Conservation (phyloP, 768 basidiomycete species). For the Phaffia australis region DNA sequence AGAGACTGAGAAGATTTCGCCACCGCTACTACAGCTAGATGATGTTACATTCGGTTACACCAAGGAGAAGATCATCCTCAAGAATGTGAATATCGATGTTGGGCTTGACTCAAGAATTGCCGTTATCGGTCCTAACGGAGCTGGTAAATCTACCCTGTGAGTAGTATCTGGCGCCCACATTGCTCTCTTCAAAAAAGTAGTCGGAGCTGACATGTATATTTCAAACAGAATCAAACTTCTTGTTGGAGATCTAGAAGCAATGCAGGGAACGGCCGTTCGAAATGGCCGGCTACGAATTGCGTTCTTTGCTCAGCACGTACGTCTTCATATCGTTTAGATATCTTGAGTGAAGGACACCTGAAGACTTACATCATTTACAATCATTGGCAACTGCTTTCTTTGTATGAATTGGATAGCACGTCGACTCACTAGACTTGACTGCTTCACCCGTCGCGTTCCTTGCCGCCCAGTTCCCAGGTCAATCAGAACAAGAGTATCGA, state of each 20-base stretch:
- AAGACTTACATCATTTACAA: background rate
- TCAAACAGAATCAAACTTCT: slow-evolving; percentile 70
- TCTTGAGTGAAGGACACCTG: background rate
- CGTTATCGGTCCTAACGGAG: slow-evolving; percentile 55
- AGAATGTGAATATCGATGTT: slow-evolving; percentile 75
- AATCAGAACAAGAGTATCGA: slow-evolving; percentile 91
- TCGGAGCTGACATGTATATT: background rate
- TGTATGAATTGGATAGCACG: slow-evolving; percentile 51
- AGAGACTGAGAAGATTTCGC: slow-evolving; percentile 93
- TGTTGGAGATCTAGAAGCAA: slow-evolving; percentile 66
- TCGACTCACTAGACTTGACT: slow-evolving; percentile 71
- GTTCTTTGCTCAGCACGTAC: slow-evolving; percentile 49
- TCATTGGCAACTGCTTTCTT: background rate
- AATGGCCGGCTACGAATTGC: slow-evolving; percentile 74
- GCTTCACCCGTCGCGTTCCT: slow-evolving; percentile 92
- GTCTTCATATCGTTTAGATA: slow-evolving; percentile 36
- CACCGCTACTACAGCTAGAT: slow-evolving; percentile 83
- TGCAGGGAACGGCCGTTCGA: slow-evolving; percentile 67
- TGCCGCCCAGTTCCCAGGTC: slow-evolving; percentile 81
- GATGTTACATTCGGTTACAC: slow-evolving; percentile 84
- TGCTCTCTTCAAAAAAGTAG: too few species aligned
- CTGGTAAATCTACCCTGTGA: slow-evolving; percentile 85
- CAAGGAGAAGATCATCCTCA: slow-evolving; percentile 62
- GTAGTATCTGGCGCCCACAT: slow-evolving; percentile 30
- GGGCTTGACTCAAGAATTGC: slow-evolving; percentile 91